A percentile compares a stretch with the other conserved stretches of the same genome.
phyloP scores from a whole-genome alignment of 2,329 filamentous ascomycete species.

The Cadophora malorum region DNA sequence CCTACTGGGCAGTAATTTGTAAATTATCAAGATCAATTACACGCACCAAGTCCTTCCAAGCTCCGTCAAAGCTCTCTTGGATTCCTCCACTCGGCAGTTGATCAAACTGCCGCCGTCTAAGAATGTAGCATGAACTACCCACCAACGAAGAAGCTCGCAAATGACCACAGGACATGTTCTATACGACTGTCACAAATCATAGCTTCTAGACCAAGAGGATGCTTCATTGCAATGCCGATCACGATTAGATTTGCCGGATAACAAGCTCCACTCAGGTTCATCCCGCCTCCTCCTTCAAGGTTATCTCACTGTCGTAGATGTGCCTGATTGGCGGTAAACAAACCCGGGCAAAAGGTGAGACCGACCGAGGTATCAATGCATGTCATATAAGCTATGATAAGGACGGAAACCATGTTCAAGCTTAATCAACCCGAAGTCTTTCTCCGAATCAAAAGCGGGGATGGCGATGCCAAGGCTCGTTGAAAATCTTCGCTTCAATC shows the following conservation, averaged over 20 bases:
- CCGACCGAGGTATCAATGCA: background rate
- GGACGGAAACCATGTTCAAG: too few species aligned
- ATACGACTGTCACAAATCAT: background rate
- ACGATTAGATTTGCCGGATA: constrained; percentile 10
- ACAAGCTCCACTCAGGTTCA: background rate
- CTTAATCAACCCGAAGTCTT: background rate
- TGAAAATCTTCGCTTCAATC: background rate
- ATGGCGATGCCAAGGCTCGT: constrained; percentile 8
- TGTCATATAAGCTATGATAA: constrained; percentile 11
- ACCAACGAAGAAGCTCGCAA: background rate
- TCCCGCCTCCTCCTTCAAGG: background rate
- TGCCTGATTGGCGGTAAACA: background rate
- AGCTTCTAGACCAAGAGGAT: background rate
- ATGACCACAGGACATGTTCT: background rate
- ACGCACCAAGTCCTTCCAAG: background rate
- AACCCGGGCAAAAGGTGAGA: background rate
- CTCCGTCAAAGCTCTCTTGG: background rate
- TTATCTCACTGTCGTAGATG: background rate
- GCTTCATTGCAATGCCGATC: background rate
- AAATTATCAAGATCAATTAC: background rate
- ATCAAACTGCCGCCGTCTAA: background rate
- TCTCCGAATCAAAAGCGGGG: background rate
- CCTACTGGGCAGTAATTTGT: background rate
- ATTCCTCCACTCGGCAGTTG: background rate
- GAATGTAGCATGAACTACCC: background rate